Evolutionary conservation across 192 early-diverging fungal species (phyloP).

Genomic region (Borealophlyctis nickersoniae): DNA sequence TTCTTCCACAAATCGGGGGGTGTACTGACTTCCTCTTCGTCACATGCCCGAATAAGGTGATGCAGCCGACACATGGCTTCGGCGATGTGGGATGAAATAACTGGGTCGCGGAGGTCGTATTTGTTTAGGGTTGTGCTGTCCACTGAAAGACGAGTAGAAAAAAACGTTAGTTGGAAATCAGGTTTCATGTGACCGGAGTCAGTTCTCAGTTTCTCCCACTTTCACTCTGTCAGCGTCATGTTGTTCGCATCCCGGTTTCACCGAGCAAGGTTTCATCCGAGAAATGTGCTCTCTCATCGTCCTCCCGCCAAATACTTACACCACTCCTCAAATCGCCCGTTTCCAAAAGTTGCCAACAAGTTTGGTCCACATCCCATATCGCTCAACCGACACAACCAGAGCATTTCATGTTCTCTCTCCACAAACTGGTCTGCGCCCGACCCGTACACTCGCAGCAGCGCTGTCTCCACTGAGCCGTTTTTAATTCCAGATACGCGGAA

Average conservation of each 20-base stretch:
- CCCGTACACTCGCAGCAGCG: conserved; percentile 70
- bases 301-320: conserved; percentile 8
- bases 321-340: conserved; percentile 84
- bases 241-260: too few species aligned
- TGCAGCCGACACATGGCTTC: conserved; percentile 70
- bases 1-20: conserved; percentile 68
- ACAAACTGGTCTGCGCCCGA: conserved; percentile 73
- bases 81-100: conserved; percentile 70
- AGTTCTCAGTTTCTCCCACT: too few species aligned
- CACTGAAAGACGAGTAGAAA: too few species aligned
- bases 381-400: conserved; percentile 71
- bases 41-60: conserved; percentile 27
- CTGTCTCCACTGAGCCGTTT: conserved; percentile 8
- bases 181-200: too few species aligned
- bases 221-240: too few species aligned
- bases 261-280: too few species aligned
- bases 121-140: conserved; percentile 68
- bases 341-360: conserved; percentile 72
- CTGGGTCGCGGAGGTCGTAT: conserved; percentile 63
- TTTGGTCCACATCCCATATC: conserved; percentile 69
- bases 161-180: too few species aligned
- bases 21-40: conserved; percentile 1
- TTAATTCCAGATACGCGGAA: conserved; percentile 35
- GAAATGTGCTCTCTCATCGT: too few species aligned
- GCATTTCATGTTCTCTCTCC: conserved; percentile 75